Evolutionary conservation across 2,329 filamentous ascomycete species (phyloP), one percentile per base, ranked within the genome.

Genomic region (Aspergillus novofumigatus): DNA sequence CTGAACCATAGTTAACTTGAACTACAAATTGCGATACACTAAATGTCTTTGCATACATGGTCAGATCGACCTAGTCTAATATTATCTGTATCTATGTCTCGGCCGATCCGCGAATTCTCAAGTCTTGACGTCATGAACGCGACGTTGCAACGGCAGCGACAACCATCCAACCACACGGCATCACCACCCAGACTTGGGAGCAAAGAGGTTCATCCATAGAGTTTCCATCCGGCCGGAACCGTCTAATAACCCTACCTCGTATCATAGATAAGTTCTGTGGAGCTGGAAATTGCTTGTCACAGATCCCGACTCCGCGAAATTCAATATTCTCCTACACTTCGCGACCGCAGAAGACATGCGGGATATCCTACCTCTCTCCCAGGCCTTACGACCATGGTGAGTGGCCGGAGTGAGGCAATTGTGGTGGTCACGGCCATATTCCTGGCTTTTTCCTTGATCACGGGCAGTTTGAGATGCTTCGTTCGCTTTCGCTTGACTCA

Each of bases 401-500:
- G 8, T 20, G 42, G 42, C 42, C 42, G 42, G 42, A 45, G 42
- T 57, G 52, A 42, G 41, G 26, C 35, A 7, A 29, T 54, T 20
- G 11, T 51, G 8, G 42, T 47, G 3, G 26, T 49, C 11, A 35
- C 66, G 23, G 66, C 62, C 29, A 53, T 62, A 21, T 67, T 69
- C 21, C 51, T 69, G 57, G 54, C 59, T 1, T 45, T 69, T 4
- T 62, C 66, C 4, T 47, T 42, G 4, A 58, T 67, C 7, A 50
- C 63, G 1, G 66, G 68, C 3, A 51, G 63, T 47, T 55, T 69
- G 45, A 64, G 67, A 14, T 67, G 65, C 26, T 71, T 69, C 57
- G 65, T 67, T 35, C 67, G 69, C 1, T 59, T 64, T 11, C 57
- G 60, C 32, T 38, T 71, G 4, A 62, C 67, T 11, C 66, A 65